phyloP scores from a whole-genome alignment of 768 basidiomycete species.

The Leucocoprinus birnbaumii region DNA sequence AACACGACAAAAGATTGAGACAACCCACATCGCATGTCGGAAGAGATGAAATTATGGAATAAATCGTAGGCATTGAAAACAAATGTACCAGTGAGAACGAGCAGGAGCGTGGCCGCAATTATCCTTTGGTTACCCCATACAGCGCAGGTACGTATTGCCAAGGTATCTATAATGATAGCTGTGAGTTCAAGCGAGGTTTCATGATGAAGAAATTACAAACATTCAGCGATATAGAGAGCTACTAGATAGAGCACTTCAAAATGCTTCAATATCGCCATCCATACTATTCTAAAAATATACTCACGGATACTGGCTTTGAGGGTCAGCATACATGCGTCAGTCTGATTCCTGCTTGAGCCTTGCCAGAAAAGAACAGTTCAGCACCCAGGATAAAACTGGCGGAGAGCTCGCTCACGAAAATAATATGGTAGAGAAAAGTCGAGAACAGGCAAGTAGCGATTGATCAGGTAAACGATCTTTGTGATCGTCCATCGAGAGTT shows the following conservation, averaged over 20 bases:
- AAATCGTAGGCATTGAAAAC: not conserved
- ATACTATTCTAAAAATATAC: too few relatives aligned
- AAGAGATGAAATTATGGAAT: too few relatives aligned
- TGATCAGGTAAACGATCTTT: not conserved
- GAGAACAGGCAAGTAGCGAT: not conserved
- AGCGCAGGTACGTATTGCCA: not conserved
- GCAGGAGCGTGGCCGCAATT: not conserved
- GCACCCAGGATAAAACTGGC: not conserved
- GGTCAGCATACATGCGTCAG: not conserved
- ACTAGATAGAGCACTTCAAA: not conserved
- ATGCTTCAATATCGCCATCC: too few relatives aligned
- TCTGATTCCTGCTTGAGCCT: not conserved
- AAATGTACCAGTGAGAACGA: not conserved
- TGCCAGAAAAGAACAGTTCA: not conserved
- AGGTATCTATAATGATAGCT: not conserved
- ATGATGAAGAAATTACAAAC: not conserved
- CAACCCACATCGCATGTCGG: too few relatives aligned
- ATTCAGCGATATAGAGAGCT: conserved; percentile 1
- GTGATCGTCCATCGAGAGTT: not conserved
- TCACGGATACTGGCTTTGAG: too few relatives aligned
- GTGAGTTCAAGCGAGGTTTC: not conserved
- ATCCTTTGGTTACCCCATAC: not conserved
- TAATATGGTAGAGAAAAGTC: not conserved
- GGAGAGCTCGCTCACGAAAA: not conserved
- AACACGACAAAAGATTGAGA: too few relatives aligned